Percentiles rank a stretch among this genome's conserved stretches.
phyloP scores from a whole-genome alignment of 2,329 filamentous ascomycete species.

The Alternaria triticina region DNA sequence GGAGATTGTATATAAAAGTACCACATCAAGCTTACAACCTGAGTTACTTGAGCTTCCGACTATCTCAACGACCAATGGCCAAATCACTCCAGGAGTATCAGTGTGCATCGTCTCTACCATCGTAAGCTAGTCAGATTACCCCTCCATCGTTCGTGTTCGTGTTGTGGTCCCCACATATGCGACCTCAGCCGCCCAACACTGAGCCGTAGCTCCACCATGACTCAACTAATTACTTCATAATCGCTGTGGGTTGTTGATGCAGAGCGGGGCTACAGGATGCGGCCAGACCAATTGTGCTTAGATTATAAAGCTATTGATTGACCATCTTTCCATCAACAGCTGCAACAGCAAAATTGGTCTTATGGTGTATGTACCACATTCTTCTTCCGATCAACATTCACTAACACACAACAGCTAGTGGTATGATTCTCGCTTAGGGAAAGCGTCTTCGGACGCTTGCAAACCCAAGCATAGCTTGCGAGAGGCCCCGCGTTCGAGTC shows the following conservation, averaged over 20 bases:
- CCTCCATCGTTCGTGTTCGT: not conserved
- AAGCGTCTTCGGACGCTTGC: not conserved
- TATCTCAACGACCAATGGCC: not conserved
- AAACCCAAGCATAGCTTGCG: conserved; percentile 24
- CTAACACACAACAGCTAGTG: conserved; percentile 55
- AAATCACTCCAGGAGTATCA: not conserved
- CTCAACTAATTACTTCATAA: not conserved
- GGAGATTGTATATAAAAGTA: not conserved
- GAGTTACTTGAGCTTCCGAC: not conserved
- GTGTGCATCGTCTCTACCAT: not conserved
- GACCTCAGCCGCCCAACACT: not conserved
- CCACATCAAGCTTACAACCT: not conserved
- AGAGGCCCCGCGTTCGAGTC: conserved; percentile 46
- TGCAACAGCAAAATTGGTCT: not conserved
- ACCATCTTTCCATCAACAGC: not conserved
- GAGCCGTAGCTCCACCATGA: not conserved
- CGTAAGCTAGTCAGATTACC: not conserved
- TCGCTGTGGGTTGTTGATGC: rapidly evolving
- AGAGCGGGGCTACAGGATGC: not conserved
- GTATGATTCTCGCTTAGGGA: conserved; percentile 76
- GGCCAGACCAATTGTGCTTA: rapidly evolving
- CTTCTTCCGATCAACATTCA: not conserved
- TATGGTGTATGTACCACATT: conserved; percentile 1
- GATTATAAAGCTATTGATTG: rapidly evolving
- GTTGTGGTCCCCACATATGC: not conserved